A percentile compares a stretch with the other conserved stretches of the same genome.
Conservation (phyloP, 2,329 filamentous ascomycete genomes). For the Colletotrichum eleusines region DNA sequence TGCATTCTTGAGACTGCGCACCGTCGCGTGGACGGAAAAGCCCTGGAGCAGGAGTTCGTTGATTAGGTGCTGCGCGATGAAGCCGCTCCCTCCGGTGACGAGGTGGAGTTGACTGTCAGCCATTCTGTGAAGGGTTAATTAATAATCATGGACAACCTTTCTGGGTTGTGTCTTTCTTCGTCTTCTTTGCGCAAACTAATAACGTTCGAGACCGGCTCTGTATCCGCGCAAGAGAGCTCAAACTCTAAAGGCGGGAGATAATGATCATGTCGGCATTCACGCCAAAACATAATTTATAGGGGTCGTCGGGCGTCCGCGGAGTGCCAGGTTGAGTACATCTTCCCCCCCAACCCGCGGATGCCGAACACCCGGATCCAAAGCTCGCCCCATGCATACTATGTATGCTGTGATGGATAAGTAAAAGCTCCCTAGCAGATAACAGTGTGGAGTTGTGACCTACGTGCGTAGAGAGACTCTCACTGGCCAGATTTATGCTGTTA, state of each 20-base stretch:
- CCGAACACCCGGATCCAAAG: too few relatives aligned
- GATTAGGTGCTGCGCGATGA: slow-evolving; percentile 44
- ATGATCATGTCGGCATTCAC: too few relatives aligned
- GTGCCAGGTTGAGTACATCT: neutral
- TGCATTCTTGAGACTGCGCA: neutral
- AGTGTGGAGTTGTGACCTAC: too few relatives aligned
- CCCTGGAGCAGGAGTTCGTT: slow-evolving; percentile 39
- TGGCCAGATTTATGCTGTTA: too few relatives aligned
- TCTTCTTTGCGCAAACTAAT: neutral
- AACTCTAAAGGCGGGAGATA: too few relatives aligned
- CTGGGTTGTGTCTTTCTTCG: neutral
- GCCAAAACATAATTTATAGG: neutral
- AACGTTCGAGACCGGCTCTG: neutral
- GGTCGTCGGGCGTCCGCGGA: neutral
- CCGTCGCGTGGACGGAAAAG: neutral
- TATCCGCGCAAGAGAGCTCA: neutral
- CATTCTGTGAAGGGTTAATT: neutral
- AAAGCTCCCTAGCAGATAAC: too few relatives aligned
- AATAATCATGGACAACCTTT: too few relatives aligned
- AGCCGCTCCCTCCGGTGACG: slow-evolving; percentile 46
- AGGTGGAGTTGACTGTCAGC: slow-evolving; percentile 24
- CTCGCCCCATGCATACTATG: too few relatives aligned
- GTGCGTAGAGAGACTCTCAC: too few relatives aligned
- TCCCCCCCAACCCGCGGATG: neutral
- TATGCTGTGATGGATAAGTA: too few relatives aligned